Base-by-base conservation (phyloP, 495 filamentous ascomycete genomes). In the Cercophora scortea region DNA sequence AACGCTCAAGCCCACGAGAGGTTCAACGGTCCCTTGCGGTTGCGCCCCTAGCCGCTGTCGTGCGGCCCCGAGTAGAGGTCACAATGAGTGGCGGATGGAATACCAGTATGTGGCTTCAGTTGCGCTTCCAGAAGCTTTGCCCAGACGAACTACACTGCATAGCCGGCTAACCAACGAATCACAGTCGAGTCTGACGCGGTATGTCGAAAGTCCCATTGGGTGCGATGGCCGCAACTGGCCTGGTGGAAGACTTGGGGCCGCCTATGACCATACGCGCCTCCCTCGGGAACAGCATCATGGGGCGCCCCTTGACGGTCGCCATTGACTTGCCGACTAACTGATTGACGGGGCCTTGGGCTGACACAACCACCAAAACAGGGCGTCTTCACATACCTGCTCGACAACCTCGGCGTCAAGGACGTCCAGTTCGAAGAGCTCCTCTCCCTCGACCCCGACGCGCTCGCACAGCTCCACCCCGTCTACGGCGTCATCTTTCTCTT, bases 401-500 rank as follows among this genome's bases (percentile, higher is more conserved):
- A 96, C 59, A 89, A 88, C 56, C 85, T 99, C 41, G 93, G 94
- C 36, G 90, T 91, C 35, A 85, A 89, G 63, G 83, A 89, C 63
- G 88, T 96, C 7, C 93, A 99, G 70, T 97, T 96, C 69, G 94
- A 97, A 71, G 93, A 99, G 71, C 83, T 99, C 53, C 82, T 96
- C 39, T 84, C 88, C 1, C 79, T 99, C 49, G 94, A 97, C 67
- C 76, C 90, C 10, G 82, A 88, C 50, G 81, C 77, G 45, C 85
- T 99, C 46, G 82, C 80, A 12, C 80, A 87, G 52, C 76, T 91
- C 34, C 85, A 87, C 56, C 87, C 89, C 41, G 81, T 96, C 56
- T 95, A 97, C 74, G 93, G 93, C 66, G 90, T 97, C 57, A 96
- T 99, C 66, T 97, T 99, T 73, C 89, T 99, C 66, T 99, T 99